phyloP scores from a whole-genome alignment of 2,329 filamentous ascomycete genomes.

The Juglanconis oblonga region DNA sequence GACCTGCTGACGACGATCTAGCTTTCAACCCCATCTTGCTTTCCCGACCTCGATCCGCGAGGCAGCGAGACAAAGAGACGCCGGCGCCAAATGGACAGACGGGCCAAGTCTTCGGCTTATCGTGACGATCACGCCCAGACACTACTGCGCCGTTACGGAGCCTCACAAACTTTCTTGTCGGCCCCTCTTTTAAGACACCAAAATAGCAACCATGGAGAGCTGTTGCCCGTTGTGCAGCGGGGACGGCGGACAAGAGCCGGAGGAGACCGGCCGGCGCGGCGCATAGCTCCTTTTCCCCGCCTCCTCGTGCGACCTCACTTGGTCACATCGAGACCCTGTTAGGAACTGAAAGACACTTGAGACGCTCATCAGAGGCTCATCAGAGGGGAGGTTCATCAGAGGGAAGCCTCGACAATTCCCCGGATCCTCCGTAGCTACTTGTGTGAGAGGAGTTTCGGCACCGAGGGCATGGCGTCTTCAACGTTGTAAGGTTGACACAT shows the following conservation, averaged over 20 bases:
- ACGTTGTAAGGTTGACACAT: neutral
- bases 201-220: conserved; percentile 15
- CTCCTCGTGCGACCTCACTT: neutral
- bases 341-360: neutral
- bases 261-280: neutral
- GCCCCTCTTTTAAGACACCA: neutral
- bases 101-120: neutral
- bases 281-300: neutral
- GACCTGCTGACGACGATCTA: conserved; percentile 13
- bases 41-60: neutral
- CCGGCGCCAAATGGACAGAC: neutral
- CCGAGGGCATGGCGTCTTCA: neutral
- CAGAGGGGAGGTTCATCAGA: neutral
- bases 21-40: neutral
- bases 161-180: neutral
- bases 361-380: neutral
- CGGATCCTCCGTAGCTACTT: neutral
- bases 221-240: neutral
- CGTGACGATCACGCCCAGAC: neutral
- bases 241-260: neutral
- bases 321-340: neutral
- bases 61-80: neutral
- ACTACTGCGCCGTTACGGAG: conserved; percentile 15
- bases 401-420: neutral
- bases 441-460: neutral